These are phyloP conservation scores for Neurospora tetrasperma DNA, from an alignment of 495 filamentous ascomycete genomes.

Conservation along the genomic window DNA sequence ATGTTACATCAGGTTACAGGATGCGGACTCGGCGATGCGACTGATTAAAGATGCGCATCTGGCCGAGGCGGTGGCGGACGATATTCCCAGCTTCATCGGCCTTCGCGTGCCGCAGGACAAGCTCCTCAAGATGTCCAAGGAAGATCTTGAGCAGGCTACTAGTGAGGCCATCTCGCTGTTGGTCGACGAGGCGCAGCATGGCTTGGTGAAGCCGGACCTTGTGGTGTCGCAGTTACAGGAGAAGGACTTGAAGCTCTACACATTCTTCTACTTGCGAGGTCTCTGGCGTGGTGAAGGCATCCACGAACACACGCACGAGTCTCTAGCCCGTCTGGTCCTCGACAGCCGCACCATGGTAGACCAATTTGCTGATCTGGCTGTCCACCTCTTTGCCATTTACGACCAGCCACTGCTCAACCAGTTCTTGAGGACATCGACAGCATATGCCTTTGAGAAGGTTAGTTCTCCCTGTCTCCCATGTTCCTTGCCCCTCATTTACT, in stretches of 20 bases:
- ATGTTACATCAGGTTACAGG: slow-evolving; percentile 82
- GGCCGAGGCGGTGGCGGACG: slow-evolving; percentile 73
- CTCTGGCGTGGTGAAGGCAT: slow-evolving; percentile 68
- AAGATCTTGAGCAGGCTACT: slow-evolving; percentile 66
- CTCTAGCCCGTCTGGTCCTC: slow-evolving; percentile 33
- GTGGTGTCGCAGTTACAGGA: slow-evolving; percentile 66
- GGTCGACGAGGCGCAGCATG: slow-evolving; percentile 81
- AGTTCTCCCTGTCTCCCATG: background rate
- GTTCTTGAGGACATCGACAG: slow-evolving; percentile 73
- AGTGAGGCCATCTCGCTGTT: slow-evolving; percentile 76
- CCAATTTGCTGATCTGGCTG: slow-evolving; percentile 72
- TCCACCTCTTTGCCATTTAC: slow-evolving; percentile 76
- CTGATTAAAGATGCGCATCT: slow-evolving; percentile 77
- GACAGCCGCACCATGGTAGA: slow-evolving; percentile 71
- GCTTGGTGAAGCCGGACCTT: slow-evolving; percentile 65
- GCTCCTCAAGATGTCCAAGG: slow-evolving; percentile 50
- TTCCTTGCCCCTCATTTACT: background rate
- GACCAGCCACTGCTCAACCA: slow-evolving; percentile 71
- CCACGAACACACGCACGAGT: slow-evolving; percentile 30
- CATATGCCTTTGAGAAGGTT: slow-evolving; percentile 68
- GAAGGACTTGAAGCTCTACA: slow-evolving; percentile 52
- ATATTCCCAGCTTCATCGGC: slow-evolving; percentile 80
- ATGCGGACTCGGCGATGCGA: slow-evolving; percentile 79
- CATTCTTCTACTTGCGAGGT: slow-evolving; percentile 83
- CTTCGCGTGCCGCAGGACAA: slow-evolving; percentile 72